A percentile compares a stretch with the other conserved stretches of the same genome.
phyloP scores from a whole-genome alignment of 1,139 yeast genomes.

The Zygosaccharomyces sapae region DNA sequence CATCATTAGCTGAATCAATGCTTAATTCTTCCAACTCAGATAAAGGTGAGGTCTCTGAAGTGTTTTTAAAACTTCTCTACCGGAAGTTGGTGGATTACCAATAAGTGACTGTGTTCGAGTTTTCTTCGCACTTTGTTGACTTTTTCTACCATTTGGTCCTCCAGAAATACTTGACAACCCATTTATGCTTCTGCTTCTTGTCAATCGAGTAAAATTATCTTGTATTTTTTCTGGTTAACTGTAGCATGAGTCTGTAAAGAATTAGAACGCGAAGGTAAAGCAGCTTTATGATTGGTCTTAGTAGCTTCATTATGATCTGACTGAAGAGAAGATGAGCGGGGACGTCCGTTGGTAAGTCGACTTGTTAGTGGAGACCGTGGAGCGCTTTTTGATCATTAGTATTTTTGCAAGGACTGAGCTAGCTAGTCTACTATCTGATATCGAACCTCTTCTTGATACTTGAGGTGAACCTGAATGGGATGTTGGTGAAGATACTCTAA shows the following conservation, averaged over 20 bases:
- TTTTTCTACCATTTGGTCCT: background rate
- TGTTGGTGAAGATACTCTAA: slow-evolving; percentile 6
- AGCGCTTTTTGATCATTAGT: slow-evolving; percentile 8
- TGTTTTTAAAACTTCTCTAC: background rate
- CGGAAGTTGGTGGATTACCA: background rate
- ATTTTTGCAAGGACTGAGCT: slow-evolving; percentile 4
- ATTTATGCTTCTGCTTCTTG: background rate
- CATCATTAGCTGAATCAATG: background rate
- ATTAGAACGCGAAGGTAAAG: slow-evolving; percentile 25
- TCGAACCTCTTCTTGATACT: slow-evolving; percentile 25
- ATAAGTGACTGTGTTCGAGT: slow-evolving; percentile 2
- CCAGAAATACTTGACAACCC: slow-evolving; percentile 3
- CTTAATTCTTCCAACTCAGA: slow-evolving; percentile 1
- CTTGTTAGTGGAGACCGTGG: slow-evolving; percentile 6
- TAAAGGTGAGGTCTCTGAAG: slow-evolving; percentile 1
- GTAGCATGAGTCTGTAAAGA: slow-evolving; percentile 31
- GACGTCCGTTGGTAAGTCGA: slow-evolving; percentile 16
- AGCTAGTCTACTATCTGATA: slow-evolving; percentile 13
- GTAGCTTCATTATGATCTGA: slow-evolving; percentile 13
- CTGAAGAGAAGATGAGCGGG: slow-evolving; percentile 34
- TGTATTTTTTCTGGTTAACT: slow-evolving; percentile 30
- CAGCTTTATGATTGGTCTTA: slow-evolving; percentile 3
- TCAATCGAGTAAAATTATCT: slow-evolving; percentile 11
- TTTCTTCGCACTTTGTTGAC: background rate
- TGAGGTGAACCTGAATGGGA: slow-evolving; percentile 21